Base-by-base conservation (phyloP, 495 filamentous ascomycete species). In the Darksidea phi region DNA sequence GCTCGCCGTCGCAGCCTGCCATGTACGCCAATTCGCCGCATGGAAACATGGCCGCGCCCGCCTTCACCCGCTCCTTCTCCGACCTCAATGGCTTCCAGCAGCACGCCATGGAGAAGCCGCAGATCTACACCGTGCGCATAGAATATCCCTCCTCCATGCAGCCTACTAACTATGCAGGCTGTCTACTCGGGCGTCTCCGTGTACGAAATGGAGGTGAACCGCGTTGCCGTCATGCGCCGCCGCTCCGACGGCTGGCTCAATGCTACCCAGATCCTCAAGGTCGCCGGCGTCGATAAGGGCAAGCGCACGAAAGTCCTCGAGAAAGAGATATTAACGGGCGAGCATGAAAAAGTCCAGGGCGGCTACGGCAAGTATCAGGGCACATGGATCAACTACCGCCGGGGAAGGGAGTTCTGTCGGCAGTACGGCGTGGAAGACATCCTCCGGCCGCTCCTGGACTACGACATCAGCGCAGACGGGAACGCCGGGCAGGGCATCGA, bases 321-420 rank as follows among this genome's bases (percentile, higher is more conserved):
- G 71, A 97, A 96, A 73, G 94, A 97, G 74, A 97, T 98, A 56
- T 84, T 95, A 48, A 91, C 86, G 0, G 94, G 94, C 56, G 89
- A 94, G 67, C 93, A 98, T 72, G 94, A 98, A 70, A 98, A 97
- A 77, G 93, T 98, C 7, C 94, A 98, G 70, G 94, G 94, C 11
- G 95, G 94, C 7, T 98, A 98, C 70, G 94, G 94, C 49, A 96
- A 96, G 78, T 98, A 97, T 68, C 94, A 98, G 75, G 94, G 94
- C 18, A 98, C 94, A 2, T 98, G 94, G 94, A 94, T 97, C 53
- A 90, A 87, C 64, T 97, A 93, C 69, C 84, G 88, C 42, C 81
- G 93, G 53, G 94, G 93, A 2, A 82, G 95, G 32, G 90, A 96
- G 57, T 91, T 98, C 58, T 97, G 94, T 66, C 85, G 85, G 43